Evolutionary conservation across 345 rosid genomes (phyloP).

Genomic region (Lumnitzera littorea): DNA sequence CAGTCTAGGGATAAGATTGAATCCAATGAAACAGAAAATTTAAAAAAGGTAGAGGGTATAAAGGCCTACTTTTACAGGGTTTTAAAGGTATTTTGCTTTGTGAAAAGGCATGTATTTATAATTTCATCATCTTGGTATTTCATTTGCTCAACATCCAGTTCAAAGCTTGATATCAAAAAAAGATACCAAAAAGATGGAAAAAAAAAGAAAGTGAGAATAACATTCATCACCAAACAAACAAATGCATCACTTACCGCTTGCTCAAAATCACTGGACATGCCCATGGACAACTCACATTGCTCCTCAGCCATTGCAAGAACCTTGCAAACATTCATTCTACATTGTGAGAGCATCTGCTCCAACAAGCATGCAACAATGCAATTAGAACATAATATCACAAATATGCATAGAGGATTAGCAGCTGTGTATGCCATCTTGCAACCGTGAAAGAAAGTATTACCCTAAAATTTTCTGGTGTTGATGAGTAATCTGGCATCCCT

Average conservation of each 20-base stretch:
- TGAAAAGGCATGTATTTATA: too few relatives aligned
- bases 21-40: too few relatives aligned
- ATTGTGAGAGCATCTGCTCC: conserved; percentile 54
- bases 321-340: conserved; percentile 76
- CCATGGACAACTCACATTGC: conserved; percentile 85
- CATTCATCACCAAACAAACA: not conserved
- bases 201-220: not conserved
- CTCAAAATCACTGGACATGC: conserved; percentile 94
- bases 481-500: conserved; percentile 82
- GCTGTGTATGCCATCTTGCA: too few relatives aligned
- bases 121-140: too few relatives aligned
- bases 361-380: not conserved
- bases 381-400: not conserved
- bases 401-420: not conserved
- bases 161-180: too few relatives aligned
- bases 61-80: too few relatives aligned
- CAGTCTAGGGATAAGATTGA: too few relatives aligned
- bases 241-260: conserved; percentile 45
- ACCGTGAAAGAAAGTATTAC: conserved; percentile 17
- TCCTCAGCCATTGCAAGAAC: conserved; percentile 63
- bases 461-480: conserved; percentile 88
- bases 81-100: too few relatives aligned
- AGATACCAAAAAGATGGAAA: not conserved
- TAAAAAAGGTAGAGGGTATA: too few relatives aligned
- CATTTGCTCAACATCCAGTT: too few relatives aligned